Evolutionary conservation across 257 asterid genomes (phyloP), one percentile per base, ranked within the genome.

Genomic region (Solanum rostratum): DNA sequence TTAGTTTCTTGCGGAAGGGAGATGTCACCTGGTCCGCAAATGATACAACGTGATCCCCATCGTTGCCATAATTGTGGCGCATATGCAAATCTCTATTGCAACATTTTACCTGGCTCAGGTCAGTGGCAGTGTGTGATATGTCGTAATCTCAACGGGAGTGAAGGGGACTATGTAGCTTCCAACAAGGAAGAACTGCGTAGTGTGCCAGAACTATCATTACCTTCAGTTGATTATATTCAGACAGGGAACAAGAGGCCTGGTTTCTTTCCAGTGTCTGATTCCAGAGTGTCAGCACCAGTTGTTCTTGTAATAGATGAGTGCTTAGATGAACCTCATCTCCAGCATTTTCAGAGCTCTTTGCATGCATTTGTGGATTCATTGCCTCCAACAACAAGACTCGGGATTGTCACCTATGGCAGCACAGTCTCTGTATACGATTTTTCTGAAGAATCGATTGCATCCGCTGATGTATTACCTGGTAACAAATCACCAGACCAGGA

Each of bases 111-210:
- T 59, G 99, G 93, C 37, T 96, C 99, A 54, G 99, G 99, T 46
- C 99, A 96, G 92, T 96, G 99, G 99, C 99, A 94, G 85, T 96
- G 99, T 84, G 93, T 95, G 22, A 87, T 96, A 89, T 94, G 99
- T 88, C 93, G 96, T 80, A 93, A 89, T 85, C 86, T 96, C 88
- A 96, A 94, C 88, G 95, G 97, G 70, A 96, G 99, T 87, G 94
- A 89, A 89, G 98, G 99, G 63, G 96, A 94, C 87, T 96, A 93
- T 88, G 85, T 92, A 74, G 98, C 98, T 86, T 86, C 95, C 29
- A 93, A 93, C 92, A 94, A 89, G 90, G 97, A 90, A 83, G 97
- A 93, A 83, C 95, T 96, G 84, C 89, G 91, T 33, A 93, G 89
- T 92, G 90, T 93, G 30, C 95, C 97, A 29, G 99, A 96, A 81